These are phyloP conservation scores for Colletotrichum chlorophyti DNA, from an alignment of 2,329 filamentous ascomycete genomes.

Conservation along the genomic window DNA sequence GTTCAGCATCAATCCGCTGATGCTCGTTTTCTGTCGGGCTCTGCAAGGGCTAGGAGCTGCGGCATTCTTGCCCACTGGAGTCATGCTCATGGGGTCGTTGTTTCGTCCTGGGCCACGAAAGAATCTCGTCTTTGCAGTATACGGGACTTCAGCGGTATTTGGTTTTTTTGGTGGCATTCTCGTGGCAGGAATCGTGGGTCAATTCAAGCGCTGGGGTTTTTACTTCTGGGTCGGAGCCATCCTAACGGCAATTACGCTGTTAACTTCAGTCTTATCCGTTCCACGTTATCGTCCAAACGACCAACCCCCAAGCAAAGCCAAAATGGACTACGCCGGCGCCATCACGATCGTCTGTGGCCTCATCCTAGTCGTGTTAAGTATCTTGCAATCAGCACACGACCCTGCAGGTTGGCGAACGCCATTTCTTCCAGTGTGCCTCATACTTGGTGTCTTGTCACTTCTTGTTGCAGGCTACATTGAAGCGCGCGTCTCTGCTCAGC, in stretches of 20 bases:
- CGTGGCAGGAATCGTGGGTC: background rate
- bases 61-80: conserved; percentile 1
- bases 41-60: conserved; percentile 5
- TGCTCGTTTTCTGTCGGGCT: conserved; percentile 3
- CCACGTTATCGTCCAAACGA: background rate
- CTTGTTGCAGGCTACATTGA: conserved; percentile 66
- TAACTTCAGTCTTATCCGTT: background rate
- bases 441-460: conserved; percentile 61
- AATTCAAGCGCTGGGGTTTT: background rate
- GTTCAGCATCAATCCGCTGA: conserved; percentile 1
- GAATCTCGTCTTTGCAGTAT: conserved; percentile 5
- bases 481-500: conserved; percentile 63
- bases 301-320: background rate
- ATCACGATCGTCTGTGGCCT: conserved; percentile 62
- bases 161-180: conserved; percentile 1
- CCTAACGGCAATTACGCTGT: background rate
- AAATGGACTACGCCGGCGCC: conserved; percentile 69
- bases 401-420: conserved; percentile 67
- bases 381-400: conserved; percentile 71
- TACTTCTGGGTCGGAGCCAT: conserved; percentile 6
- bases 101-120: background rate
- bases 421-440: conserved; percentile 68
- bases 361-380: conserved; percentile 69
- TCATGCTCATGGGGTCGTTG: background rate
- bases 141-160: background rate